Evolutionary conservation across 441 rosid species (phyloP), one percentile per base, ranked within the genome.

Genomic region (Adansonia rubrostipa): DNA sequence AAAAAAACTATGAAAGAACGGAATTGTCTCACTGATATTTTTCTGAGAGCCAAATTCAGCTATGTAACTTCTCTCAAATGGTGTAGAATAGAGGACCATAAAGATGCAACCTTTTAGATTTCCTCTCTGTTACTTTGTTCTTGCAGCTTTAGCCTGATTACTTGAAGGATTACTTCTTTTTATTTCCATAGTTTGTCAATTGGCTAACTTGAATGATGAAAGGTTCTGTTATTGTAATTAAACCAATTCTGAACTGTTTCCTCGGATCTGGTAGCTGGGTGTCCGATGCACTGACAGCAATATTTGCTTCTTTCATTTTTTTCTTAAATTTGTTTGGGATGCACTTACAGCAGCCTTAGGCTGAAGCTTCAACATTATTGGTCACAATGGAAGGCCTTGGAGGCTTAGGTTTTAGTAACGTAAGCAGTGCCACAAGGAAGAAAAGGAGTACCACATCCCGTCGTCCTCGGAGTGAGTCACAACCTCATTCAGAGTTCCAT

Each of bases 401-500:
- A 76, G 77, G 87, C 74, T 73, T 82, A 53, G 85, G 92, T 56
- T 91, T 93, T 72, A 87, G 91, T 79, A 86, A 87, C 56, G 86
- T 86, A 47, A 87, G 84, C 79, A 91, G 84, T 88, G 88, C 92
- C 24, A 85, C 87, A 28, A 89, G 84, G 91, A 93, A 89, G 88
- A 92, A 86, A 86, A 87, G 98, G 75, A 93, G 95, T 74, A 88
- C 77, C 73, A 82, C 88, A 45, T 67, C 89, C 13, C 95, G 95
- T 44, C 92, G 97, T 57, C 97, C 95, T 80, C 78, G 92, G 83
- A 88, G 84, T 77, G 98, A 93, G 62, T 79, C 88, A 0, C 95
- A 86, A 70, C 71, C 71, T 0, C 87, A 85, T 44, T 84, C 85
- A 4, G 89, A 86, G 83, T 87, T 86, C 74, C 86, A 80, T 9